Evolutionary conservation across 371 early-diverging fungal genomes (phyloP).

Genomic region (Mucor piriformis): DNA sequence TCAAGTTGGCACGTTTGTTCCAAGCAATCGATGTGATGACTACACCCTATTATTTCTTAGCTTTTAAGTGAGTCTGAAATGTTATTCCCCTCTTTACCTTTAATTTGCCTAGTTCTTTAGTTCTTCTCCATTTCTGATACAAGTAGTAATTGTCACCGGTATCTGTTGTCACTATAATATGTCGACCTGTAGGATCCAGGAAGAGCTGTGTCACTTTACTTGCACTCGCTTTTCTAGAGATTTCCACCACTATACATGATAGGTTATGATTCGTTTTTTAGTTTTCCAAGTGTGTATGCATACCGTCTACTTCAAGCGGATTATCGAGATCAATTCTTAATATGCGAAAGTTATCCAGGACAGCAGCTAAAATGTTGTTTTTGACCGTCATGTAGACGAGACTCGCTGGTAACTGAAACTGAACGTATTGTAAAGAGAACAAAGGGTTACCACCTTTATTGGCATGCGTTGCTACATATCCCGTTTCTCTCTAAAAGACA

Average conservation of each 20-base stretch:
- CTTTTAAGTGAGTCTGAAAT: not conserved
- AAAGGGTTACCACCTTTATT: slow-evolving; percentile 48
- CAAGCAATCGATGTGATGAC: slow-evolving; percentile 79
- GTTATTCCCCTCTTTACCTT: slow-evolving; percentile 48
- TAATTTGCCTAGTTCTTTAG: slow-evolving; percentile 69
- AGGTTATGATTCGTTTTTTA: no score
- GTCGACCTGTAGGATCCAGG: slow-evolving; percentile 86
- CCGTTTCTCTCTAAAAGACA: slow-evolving; percentile 49
- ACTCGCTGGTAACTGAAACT: slow-evolving; percentile 74
- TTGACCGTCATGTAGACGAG: slow-evolving; percentile 73
- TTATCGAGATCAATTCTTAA: slow-evolving; percentile 76
- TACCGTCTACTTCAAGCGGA: slow-evolving; percentile 36
- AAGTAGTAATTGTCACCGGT: slow-evolving; percentile 89
- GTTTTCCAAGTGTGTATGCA: no score
- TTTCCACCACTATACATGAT: slow-evolving; percentile 69
- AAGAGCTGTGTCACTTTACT: slow-evolving; percentile 72
- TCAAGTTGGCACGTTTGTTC: slow-evolving; percentile 69
- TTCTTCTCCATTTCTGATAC: slow-evolving; percentile 74
- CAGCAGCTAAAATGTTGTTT: slow-evolving; percentile 78
- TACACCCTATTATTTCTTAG: slow-evolving; percentile 1
- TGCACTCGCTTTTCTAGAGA: slow-evolving; percentile 63
- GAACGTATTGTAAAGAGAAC: slow-evolving; percentile 84
- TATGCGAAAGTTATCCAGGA: slow-evolving; percentile 64
- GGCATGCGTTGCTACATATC: slow-evolving; percentile 46
- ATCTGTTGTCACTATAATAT: slow-evolving; percentile 80